Evolutionary conservation across 257 asterid genomes (phyloP), one percentile per base, ranked within the genome.

Genomic region (Marsdenia floribunda): DNA sequence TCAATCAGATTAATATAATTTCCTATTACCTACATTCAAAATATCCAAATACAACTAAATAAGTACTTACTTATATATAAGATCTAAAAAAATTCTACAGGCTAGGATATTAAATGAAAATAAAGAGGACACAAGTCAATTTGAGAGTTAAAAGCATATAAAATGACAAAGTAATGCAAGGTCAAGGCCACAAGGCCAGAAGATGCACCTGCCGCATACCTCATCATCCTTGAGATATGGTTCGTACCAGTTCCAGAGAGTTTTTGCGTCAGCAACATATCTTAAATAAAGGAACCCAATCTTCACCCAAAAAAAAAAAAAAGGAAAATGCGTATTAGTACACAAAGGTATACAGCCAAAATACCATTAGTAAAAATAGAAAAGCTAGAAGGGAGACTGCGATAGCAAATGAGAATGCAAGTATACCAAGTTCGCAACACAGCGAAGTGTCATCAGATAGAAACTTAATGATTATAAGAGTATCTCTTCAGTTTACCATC

Each of bases 231-330:
- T 92, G 74, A 94, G 82, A 84, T 89, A 94, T 74, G 97, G 97
- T 80, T 92, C 97, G 49, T 86, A 94, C 98, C 98, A 94, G 90
- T 85, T 76, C 98, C 97, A 92, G 71, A 92, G 79, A 68, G 96
- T 88, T 91, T 94, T 94, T 42, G 97, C 89, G 83, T 94, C 98
- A 61, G 96, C 97, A 78, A 82, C 88, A 79, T 94, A 94, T 79
- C 98, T 84, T 65, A 94, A 82, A 81, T 94, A 94, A 19, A 94
- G 93, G 85, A 94, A 94, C 18, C 98, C 98, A 83, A 94, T 24
- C 98, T 94, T 29, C 33, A 29, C 33, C 33, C 0, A 86, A 80
- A 83, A 80, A 79, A 68, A 64, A 83, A 79, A 80, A 68, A 59
- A 49, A 65, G 60, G 57, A 63, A 4, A 33, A 1, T 38, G 26